These are phyloP conservation scores for Quercus rubra DNA, from an alignment of 306 rosid genomes.

Conservation along the genomic window DNA sequence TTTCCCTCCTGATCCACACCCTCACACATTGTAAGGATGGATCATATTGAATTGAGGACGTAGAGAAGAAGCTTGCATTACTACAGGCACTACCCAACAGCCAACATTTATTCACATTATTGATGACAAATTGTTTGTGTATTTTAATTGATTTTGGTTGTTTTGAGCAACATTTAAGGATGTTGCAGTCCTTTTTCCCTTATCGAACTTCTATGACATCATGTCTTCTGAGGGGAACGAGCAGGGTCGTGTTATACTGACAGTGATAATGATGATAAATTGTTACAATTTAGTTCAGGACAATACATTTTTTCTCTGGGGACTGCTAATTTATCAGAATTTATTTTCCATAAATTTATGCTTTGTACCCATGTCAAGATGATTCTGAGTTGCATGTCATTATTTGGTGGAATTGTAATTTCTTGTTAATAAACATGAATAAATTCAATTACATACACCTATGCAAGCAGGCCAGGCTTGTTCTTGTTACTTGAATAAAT, in stretches of 20 bases:
- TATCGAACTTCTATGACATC: slow-evolving; percentile 21
- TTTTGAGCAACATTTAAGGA: slow-evolving; percentile 17
- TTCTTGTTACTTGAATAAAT: background rate
- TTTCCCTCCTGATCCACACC: slow-evolving; percentile 62
- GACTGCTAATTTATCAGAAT: slow-evolving; percentile 13
- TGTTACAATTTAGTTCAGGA: background rate
- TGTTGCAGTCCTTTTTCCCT: slow-evolving; percentile 24
- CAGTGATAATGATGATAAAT: slow-evolving; percentile 44
- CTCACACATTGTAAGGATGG: slow-evolving; percentile 57
- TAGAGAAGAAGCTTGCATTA: background rate
- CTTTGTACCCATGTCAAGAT: background rate
- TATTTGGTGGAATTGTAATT: background rate
- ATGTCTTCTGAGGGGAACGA: slow-evolving; percentile 24
- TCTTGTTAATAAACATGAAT: background rate
- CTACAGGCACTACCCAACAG: background rate
- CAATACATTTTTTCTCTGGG: background rate
- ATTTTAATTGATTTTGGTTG: slow-evolving; percentile 23
- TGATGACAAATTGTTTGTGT: slow-evolving; percentile 30
- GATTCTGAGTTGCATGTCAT: background rate
- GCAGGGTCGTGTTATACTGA: slow-evolving; percentile 14
- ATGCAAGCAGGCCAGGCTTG: background rate
- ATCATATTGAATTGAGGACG: background rate
- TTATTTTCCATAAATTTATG: background rate
- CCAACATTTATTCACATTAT: background rate
- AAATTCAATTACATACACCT: too few species aligned